Conservation (phyloP, 1,284 basidiomycete species). For the Trametes polyzona region DNA sequence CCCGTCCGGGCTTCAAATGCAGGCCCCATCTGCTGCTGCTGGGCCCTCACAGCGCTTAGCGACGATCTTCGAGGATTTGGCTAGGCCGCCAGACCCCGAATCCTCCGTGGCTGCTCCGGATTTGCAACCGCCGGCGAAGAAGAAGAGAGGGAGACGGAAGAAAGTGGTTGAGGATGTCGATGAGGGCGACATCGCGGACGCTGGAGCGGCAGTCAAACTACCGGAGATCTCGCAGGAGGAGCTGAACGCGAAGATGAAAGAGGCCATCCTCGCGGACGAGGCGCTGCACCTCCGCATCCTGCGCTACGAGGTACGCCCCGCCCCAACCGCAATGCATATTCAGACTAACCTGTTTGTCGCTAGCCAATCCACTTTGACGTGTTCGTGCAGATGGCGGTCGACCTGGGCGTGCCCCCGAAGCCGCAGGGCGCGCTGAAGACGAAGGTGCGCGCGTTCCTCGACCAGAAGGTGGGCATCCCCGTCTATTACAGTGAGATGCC, state of each 20-base stretch:
- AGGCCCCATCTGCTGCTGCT: not conserved
- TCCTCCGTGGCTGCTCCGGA: conserved; percentile 13
- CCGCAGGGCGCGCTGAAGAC: conserved; percentile 36
- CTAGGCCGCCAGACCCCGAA: not conserved
- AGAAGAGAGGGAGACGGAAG: conserved; percentile 19
- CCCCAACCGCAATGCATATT: too few species aligned
- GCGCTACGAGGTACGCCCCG: conserved; percentile 61
- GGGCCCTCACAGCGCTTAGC: not conserved
- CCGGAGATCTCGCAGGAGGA: conserved; percentile 40
- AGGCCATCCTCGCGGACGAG: conserved; percentile 48
- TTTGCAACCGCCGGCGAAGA: conserved; percentile 16
- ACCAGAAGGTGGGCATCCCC: conserved; percentile 50
- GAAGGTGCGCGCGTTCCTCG: conserved; percentile 56
- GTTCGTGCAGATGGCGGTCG: conserved; percentile 46
- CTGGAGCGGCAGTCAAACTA: conserved; percentile 9
- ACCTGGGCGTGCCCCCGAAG: conserved; percentile 35
- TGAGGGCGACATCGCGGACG: conserved; percentile 21
- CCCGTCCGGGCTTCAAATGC: not conserved
- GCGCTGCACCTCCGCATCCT: conserved; percentile 57
- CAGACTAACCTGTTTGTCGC: not conserved
- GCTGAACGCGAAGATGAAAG: conserved; percentile 40
- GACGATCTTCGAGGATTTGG: conserved; percentile 12
- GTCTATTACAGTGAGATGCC: too few species aligned
- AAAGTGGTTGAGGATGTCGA: conserved; percentile 15
- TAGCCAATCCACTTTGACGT: conserved; percentile 65